These are phyloP conservation scores for Dryadomyces quercus-mongolicae DNA, from an alignment of 2,329 filamentous ascomycete genomes.

Conservation along the genomic window DNA sequence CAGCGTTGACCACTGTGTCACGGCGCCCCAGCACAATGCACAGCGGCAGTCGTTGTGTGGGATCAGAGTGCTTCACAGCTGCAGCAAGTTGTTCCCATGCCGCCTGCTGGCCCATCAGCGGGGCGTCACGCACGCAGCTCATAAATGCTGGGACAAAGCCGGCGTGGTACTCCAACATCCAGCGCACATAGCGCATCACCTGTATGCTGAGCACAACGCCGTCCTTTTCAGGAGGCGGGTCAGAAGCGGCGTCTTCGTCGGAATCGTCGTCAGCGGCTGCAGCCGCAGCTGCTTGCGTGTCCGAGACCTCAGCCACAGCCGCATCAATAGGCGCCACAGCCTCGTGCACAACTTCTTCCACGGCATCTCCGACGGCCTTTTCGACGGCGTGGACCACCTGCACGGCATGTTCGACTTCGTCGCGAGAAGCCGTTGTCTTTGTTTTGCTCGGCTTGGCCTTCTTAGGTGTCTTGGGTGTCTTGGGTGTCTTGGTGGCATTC, in stretches of 20 bases:
- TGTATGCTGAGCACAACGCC: slow-evolving; percentile 26
- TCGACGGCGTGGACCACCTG: not conserved
- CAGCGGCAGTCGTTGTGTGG: slow-evolving; percentile 23
- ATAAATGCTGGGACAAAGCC: slow-evolving; percentile 51
- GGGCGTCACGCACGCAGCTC: slow-evolving; percentile 41
- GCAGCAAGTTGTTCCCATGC: slow-evolving; percentile 34
- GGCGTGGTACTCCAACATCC: slow-evolving; percentile 42
- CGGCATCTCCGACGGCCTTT: not conserved
- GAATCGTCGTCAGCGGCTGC: not conserved
- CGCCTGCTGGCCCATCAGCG: slow-evolving; percentile 38
- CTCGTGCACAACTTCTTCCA: not conserved
- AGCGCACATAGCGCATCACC: slow-evolving; percentile 40
- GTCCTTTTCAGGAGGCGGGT: slow-evolving; percentile 16
- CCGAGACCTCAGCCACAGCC: slow-evolving; percentile 28
- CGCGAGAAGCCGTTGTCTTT: too few species aligned
- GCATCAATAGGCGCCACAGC: not conserved
- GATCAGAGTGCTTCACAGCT: slow-evolving; percentile 13
- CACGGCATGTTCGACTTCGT: not conserved
- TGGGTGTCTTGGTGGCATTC: slow-evolving; percentile 11
- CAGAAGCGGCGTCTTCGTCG: slow-evolving; percentile 7
- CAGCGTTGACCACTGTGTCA: slow-evolving; percentile 40
- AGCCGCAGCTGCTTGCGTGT: slow-evolving; percentile 14
- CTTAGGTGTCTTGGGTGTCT: not conserved
- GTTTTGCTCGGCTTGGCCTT: not conserved
- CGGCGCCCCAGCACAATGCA: slow-evolving; percentile 38